Evolutionary conservation across 495 filamentous ascomycete species (phyloP).

Genomic region (Lophiostoma macrostomum): DNA sequence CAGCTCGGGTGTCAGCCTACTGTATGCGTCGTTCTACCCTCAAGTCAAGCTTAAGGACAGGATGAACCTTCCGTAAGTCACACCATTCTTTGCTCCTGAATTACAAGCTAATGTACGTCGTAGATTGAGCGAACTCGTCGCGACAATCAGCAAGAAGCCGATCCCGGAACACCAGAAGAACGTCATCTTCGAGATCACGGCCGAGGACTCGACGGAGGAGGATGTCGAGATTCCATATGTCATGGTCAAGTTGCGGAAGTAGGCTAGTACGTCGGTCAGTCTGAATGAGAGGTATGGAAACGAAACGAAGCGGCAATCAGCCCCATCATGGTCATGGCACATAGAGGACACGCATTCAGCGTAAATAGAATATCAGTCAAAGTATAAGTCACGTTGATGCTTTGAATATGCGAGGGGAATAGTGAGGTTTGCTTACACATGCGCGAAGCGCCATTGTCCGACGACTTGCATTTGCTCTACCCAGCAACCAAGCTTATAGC

Average conservation of each 20-base stretch:
- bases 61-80: slow-evolving; percentile 61
- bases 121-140: slow-evolving; percentile 83
- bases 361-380: too few relatives aligned
- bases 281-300: background rate
- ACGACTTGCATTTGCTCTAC: too few relatives aligned
- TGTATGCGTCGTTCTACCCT: slow-evolving; percentile 97
- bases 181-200: slow-evolving; percentile 93
- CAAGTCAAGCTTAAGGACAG: slow-evolving; percentile 82
- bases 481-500: too few relatives aligned
- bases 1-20: slow-evolving; percentile 88
- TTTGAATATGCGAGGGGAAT: too few relatives aligned
- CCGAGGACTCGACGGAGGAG: slow-evolving; percentile 83
- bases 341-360: too few relatives aligned
- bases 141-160: slow-evolving; percentile 84
- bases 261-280: slow-evolving; percentile 1
- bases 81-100: background rate
- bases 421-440: too few relatives aligned
- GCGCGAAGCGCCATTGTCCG: too few relatives aligned
- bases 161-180: slow-evolving; percentile 91
- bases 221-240: slow-evolving; percentile 98
- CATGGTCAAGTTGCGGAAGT: slow-evolving; percentile 68
- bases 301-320: background rate
- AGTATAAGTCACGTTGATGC: too few relatives aligned
- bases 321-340: background rate
- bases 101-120: slow-evolving; percentile 26